Evolutionary conservation across 331 rosid species (phyloP).

Genomic region (Prunus yedoensis): DNA sequence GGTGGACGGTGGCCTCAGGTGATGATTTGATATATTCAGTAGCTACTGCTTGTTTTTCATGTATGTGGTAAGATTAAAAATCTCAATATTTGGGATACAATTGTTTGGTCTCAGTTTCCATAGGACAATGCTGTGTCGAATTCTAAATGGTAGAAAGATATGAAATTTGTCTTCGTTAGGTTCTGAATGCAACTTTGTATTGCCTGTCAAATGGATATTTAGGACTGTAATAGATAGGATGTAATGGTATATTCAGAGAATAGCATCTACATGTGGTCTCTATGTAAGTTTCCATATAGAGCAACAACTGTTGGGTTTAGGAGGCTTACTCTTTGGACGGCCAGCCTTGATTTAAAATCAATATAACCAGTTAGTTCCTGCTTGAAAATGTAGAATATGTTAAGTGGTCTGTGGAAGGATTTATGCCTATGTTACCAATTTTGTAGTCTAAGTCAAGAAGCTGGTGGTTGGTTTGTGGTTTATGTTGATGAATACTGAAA

Average conservation of each 20-base stretch:
- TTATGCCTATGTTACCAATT: constrained; percentile 1
- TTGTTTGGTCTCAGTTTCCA: constrained; percentile 8
- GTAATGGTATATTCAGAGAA: neutral
- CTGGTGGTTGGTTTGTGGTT: constrained; percentile 11
- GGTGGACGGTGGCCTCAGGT: constrained; percentile 98
- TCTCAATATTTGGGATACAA: neutral
- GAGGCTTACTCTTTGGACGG: neutral
- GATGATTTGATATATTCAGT: constrained; percentile 19
- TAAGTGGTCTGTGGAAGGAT: neutral
- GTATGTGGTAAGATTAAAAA: neutral
- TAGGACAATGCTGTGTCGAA: neutral
- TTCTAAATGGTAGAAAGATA: neutral
- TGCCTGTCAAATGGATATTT: neutral
- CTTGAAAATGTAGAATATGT: constrained; percentile 12
- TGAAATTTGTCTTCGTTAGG: neutral
- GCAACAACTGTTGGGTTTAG: neutral
- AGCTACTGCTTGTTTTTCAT: neutral
- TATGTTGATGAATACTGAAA: neutral
- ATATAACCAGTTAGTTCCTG: neutral
- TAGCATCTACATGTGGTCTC: neutral
- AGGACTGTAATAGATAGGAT: neutral
- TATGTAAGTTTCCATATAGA: neutral
- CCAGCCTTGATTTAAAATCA: neutral
- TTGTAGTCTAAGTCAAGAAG: constrained; percentile 2
- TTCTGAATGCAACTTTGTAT: neutral